Evolutionary conservation across 1,139 yeast species (phyloP).

Genomic region (Petasospora fabianii): DNA sequence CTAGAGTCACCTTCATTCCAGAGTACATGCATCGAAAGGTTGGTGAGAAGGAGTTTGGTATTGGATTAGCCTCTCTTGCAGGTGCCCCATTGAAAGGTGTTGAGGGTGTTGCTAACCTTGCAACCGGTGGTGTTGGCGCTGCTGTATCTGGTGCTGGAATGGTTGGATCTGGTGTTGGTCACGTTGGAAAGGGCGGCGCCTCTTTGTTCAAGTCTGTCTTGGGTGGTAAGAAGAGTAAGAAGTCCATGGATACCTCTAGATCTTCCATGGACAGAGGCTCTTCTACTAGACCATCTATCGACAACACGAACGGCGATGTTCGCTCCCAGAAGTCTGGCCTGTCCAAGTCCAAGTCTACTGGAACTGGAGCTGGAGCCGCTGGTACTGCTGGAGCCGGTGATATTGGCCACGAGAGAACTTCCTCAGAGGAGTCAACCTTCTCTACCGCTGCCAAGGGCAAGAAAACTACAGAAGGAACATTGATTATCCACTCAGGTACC

Average conservation of each 20-base stretch:
- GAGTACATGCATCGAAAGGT: conserved; percentile 62
- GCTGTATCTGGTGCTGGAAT: conserved; percentile 33
- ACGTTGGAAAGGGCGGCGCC: conserved; percentile 34
- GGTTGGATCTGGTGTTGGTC: conserved; percentile 33
- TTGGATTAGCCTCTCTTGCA: conserved; percentile 39
- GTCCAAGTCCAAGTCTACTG: too few relatives aligned
- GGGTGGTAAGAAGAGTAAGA: conserved; percentile 29
- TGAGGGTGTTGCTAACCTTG: conserved; percentile 36
- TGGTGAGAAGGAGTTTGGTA: conserved; percentile 40
- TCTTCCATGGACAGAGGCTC: conserved; percentile 4
- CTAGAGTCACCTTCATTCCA: conserved; percentile 57
- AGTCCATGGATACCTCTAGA: conserved; percentile 14
- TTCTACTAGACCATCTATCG: conserved; percentile 10
- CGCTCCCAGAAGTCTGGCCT: too few relatives aligned
- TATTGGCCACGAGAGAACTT: conserved; percentile 19
- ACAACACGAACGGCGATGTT: conserved; percentile 12
- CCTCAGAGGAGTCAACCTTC: conserved; percentile 20
- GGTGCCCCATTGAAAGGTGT: conserved; percentile 49
- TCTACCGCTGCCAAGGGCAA: conserved; percentile 17
- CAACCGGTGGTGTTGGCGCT: conserved; percentile 41
- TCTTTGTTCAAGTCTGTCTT: conserved; percentile 37
- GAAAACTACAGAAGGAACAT: conserved; percentile 38
- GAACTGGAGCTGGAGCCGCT: conserved; percentile 12
- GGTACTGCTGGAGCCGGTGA: conserved; percentile 14
- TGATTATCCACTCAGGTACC: conserved; percentile 43